phyloP scores from a whole-genome alignment of 2,329 filamentous ascomycete species.

The Clonostachys sp. region DNA sequence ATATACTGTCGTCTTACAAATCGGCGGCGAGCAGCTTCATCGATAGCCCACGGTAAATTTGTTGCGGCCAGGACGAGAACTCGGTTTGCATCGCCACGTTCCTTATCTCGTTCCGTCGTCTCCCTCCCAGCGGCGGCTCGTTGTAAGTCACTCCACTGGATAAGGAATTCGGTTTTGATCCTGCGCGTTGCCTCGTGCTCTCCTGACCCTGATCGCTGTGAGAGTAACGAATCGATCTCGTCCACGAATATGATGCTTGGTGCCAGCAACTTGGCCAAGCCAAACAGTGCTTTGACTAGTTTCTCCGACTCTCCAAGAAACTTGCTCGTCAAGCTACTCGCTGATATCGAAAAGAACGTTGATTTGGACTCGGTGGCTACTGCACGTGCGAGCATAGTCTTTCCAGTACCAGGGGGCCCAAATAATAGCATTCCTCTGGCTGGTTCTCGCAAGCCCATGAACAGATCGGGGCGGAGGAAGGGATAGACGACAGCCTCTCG shows the following conservation, averaged over 20 bases:
- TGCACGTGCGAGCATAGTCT: conserved; percentile 93
- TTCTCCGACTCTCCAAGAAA: conserved; percentile 97
- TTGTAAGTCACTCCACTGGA: conserved; percentile 94
- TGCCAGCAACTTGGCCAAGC: conserved; percentile 80
- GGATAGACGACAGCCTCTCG: conserved; percentile 97
- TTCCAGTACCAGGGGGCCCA: conserved; percentile 94
- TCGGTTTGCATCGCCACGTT: conserved; percentile 75
- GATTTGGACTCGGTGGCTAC: conserved; percentile 93
- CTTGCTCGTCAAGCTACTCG: conserved; percentile 90
- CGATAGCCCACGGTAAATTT: conserved; percentile 95
- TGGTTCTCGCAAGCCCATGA: conserved; percentile 91
- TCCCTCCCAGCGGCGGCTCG: conserved; percentile 86
- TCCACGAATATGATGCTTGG: conserved; percentile 98
- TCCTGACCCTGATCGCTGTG: conserved; percentile 73
- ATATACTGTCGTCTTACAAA: conserved; percentile 97
- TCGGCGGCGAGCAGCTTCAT: conserved; percentile 84
- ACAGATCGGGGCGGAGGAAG: conserved; percentile 89
- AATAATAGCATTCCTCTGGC: conserved; percentile 94
- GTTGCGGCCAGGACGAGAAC: conserved; percentile 94
- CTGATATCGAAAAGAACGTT: conserved; percentile 96
- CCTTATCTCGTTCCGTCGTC: conserved; percentile 58
- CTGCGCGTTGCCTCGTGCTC: conserved; percentile 91
- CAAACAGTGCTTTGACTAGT: conserved; percentile 86
- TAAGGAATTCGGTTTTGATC: conserved; percentile 96
- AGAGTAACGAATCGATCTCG: conserved; percentile 92